Conservation (phyloP, 2,329 filamentous ascomycete species). For the Pseudocercospora pini-densiflorae region DNA sequence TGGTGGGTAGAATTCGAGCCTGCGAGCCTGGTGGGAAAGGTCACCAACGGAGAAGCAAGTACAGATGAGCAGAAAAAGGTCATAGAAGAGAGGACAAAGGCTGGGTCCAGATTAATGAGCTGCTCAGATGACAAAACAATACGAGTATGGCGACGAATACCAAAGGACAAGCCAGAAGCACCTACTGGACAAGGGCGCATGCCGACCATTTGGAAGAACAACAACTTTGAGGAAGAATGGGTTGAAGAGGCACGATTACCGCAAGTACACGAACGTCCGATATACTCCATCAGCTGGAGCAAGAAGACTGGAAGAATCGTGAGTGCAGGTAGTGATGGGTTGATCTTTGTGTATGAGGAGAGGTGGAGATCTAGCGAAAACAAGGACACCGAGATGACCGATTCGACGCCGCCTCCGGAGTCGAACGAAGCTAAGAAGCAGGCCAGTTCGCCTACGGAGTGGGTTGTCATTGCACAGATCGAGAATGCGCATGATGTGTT, state of each 20-base stretch:
- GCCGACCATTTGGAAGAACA: slow-evolving; percentile 85
- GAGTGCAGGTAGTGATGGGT: slow-evolving; percentile 87
- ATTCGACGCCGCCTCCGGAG: slow-evolving; percentile 23
- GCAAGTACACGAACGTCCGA: slow-evolving; percentile 72
- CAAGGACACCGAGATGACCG: slow-evolving; percentile 33
- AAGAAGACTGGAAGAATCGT: slow-evolving; percentile 74
- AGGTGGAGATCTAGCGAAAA: slow-evolving; percentile 42
- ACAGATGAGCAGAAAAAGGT: slow-evolving; percentile 42
- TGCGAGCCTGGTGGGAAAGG: slow-evolving; percentile 40
- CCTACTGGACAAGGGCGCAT: slow-evolving; percentile 63
- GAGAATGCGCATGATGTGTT: slow-evolving; percentile 85
- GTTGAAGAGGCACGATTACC: slow-evolving; percentile 77
- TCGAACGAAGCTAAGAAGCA: slow-evolving; percentile 15
- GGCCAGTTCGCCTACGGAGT: slow-evolving; percentile 55
- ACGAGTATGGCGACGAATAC: slow-evolving; percentile 74
- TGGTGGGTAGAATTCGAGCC: slow-evolving; percentile 79
- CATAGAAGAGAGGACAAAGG: slow-evolving; percentile 44
- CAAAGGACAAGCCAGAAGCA: slow-evolving; percentile 56
- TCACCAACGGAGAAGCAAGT: slow-evolving; percentile 11
- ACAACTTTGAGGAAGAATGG: slow-evolving; percentile 80
- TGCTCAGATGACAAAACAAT: slow-evolving; percentile 83
- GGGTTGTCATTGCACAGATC: slow-evolving; percentile 72
- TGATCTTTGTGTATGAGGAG: slow-evolving; percentile 79
- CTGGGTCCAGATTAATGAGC: slow-evolving; percentile 70
- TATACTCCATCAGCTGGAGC: slow-evolving; percentile 89